Evolutionary conservation across 768 basidiomycete species (phyloP).

Genomic region (Leccinum fibrillosum): DNA sequence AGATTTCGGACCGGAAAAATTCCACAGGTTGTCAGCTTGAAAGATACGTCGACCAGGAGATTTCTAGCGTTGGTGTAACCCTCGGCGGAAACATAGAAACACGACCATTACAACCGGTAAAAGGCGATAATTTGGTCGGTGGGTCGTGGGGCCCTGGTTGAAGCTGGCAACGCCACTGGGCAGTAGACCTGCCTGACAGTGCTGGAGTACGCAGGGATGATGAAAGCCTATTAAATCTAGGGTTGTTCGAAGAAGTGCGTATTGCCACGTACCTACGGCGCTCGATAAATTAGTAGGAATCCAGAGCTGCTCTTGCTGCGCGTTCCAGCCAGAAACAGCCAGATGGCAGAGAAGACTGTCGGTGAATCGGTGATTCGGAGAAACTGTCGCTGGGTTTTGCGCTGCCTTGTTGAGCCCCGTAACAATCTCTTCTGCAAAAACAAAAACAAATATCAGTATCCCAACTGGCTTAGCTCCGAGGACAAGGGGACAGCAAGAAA

Average conservation of each 20-base stretch:
- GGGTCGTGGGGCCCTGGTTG: background rate
- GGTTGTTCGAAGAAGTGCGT: background rate
- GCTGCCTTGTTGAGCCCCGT: background rate
- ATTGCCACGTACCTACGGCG: background rate
- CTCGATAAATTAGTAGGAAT: background rate
- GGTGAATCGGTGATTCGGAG: slow-evolving; percentile 20
- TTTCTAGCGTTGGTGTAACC: background rate
- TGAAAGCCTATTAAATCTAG: background rate
- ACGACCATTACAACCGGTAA: background rate
- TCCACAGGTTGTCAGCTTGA: background rate
- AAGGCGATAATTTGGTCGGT: background rate
- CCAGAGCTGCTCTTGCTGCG: slow-evolving; percentile 1
- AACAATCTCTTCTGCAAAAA: slow-evolving; percentile 7
- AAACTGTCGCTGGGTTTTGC: slow-evolving; percentile 22
- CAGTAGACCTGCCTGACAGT: slow-evolving; percentile 1
- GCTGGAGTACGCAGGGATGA: background rate
- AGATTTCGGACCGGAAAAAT: background rate
- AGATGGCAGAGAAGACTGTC: background rate
- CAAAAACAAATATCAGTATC: slow-evolving; percentile 19
- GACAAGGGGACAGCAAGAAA: slow-evolving; percentile 1
- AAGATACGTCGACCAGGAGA: background rate
- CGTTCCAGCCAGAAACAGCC: background rate
- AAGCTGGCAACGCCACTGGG: slow-evolving; percentile 1
- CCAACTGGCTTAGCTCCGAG: slow-evolving; percentile 1
- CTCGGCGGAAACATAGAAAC: background rate